A percentile compares a stretch with the other conserved stretches of the same genome.
Evolutionary conservation across 805 yeast species (phyloP).

Genomic region (Cyberlindnera japonica): DNA sequence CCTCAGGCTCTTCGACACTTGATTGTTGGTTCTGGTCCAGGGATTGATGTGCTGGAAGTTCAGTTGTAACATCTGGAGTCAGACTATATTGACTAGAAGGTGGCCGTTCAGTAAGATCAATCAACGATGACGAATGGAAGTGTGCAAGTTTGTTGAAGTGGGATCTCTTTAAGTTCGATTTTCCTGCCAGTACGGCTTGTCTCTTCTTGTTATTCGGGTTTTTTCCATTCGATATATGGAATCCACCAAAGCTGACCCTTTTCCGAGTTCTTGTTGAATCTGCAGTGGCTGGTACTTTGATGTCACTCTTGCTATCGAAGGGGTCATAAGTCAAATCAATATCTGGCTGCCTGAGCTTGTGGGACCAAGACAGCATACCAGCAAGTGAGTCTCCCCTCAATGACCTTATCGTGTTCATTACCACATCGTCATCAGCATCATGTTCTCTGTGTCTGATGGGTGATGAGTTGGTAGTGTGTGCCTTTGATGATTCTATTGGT

Average conservation of each 20-base stretch:
- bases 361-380: neutral
- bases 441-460: conserved; percentile 2
- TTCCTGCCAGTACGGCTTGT: too few species aligned
- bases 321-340: conserved; percentile 8
- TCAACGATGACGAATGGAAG: neutral
- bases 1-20: too few species aligned
- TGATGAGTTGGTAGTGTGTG: neutral
- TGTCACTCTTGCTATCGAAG: neutral
- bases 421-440: conserved; percentile 6
- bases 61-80: conserved; percentile 25
- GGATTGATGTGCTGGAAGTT: too few species aligned
- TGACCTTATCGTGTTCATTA: conserved; percentile 7
- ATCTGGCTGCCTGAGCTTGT: neutral
- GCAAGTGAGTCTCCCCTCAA: conserved; percentile 3
- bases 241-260: conserved; percentile 8
- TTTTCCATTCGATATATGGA: neutral
- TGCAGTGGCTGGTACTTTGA: conserved; percentile 6
- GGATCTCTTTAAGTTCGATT: conserved; percentile 6
- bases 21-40: too few species aligned
- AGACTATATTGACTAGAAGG: conserved; percentile 26
- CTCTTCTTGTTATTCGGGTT: neutral
- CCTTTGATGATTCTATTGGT: neutral
- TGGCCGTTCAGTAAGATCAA: conserved; percentile 6
- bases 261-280: conserved; percentile 6
- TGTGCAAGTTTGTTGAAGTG: neutral